Evolutionary conservation across 163 green algal genomes (phyloP).

Genomic region (Chlamydomonas reinhardtii): DNA sequence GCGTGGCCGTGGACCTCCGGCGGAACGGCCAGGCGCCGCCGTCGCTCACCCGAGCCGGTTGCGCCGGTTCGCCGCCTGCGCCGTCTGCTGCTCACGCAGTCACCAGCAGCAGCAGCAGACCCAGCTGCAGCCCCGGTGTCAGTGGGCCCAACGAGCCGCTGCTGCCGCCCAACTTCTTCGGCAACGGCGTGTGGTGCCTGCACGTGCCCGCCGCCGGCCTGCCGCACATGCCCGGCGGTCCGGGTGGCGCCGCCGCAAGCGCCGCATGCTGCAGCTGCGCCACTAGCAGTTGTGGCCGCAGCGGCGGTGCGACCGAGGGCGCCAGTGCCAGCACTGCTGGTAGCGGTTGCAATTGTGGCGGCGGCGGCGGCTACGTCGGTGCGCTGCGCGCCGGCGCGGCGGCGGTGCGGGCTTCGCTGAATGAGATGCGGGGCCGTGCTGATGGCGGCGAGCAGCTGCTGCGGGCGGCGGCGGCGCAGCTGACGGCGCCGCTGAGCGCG

Average conservation of each 20-base stretch:
- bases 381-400: slow-evolving; percentile 22
- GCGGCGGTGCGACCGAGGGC: not conserved
- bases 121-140: too few relatives aligned
- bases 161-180: slow-evolving; percentile 22
- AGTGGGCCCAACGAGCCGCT: too few relatives aligned
- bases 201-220: slow-evolving; percentile 11
- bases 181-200: slow-evolving; percentile 52
- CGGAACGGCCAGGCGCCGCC: slow-evolving; percentile 36
- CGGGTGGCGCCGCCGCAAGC: not conserved
- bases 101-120: too few relatives aligned
- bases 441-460: slow-evolving; percentile 22
- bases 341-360: not conserved
- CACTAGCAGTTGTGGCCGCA: too few relatives aligned
- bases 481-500: slow-evolving; percentile 23
- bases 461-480: not conserved
- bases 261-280: not conserved
- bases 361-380: not conserved
- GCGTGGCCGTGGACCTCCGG: slow-evolving; percentile 53
- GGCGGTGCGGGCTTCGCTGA: slow-evolving; percentile 3
- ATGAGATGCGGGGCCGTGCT: not conserved
- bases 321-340: not conserved
- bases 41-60: too few relatives aligned
- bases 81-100: too few relatives aligned
- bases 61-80: too few relatives aligned
- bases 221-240: not conserved